Evolutionary conservation across 1,284 basidiomycete species (phyloP), one percentile per base, ranked within the genome.

Genomic region (Trichosporon sp.): DNA sequence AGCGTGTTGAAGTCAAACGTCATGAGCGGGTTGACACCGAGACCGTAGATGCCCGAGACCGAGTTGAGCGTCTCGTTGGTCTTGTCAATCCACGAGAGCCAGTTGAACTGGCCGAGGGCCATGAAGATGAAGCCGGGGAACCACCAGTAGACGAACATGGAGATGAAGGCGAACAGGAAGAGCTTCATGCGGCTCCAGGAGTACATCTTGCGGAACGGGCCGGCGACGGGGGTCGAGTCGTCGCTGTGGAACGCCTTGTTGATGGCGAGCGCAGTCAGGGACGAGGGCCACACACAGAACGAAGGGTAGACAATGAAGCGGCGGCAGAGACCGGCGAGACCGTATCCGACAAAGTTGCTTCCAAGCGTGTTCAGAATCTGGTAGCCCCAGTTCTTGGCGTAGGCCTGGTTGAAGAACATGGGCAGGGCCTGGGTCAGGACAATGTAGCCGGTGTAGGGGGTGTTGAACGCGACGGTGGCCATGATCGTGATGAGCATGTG

Each of bases 41-140:
- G 73, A 43, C 85, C 84, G 75, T 74, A 67, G n/a, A 67, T 43
- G 32, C 77, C 76, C 19, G 72, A 74, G 43, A 81, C 76, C 48
- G 70, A 71, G 69, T 70, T 73, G n/a, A 78, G 68, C 1, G 64
- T 66, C 32, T 76, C 66, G 65, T 78, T 77, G 70, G 77, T 77
- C 12, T 88, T 88, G 40, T 81, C 83, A 74, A 89, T 89, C 88
- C 88, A 89, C 73, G 85, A 86, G 19, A 89, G 85, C 88, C 89
- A 89, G 75, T 86, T 87, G 79, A 89, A 89, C 72, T 83, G 85
- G 11, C 85, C 85, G 6, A 89, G 82, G 11, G 85, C 87, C 12
- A 70, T 71, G 71, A 83, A 83, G 64, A 85, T 71, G 72, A 79
- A 84, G 64, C 77, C 79, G 19, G 84, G 83, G 79, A 86, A 82